Base-by-base conservation (phyloP, 805 yeast genomes). In the Danielia oregonensis region DNA sequence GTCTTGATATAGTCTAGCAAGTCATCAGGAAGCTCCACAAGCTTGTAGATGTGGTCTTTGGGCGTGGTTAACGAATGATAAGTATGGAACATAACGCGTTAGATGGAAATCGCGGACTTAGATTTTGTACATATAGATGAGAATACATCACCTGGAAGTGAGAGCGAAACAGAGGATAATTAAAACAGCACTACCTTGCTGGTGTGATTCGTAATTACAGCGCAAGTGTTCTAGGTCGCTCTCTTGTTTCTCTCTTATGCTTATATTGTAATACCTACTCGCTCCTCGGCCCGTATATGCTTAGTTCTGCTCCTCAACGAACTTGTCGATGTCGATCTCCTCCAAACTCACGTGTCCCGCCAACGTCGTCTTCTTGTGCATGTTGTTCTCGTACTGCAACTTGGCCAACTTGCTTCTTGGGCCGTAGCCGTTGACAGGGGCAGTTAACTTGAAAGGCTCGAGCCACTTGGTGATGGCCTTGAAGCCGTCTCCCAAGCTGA, bases 361-460 rank as follows among this genome's bases (percentile, higher is more conserved):
- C 48, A 81, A 74, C 43, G 79, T 73, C 35, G 72, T 63, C 33
- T 65, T 63, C 42, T 65, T 69, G 41, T 71, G 65, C 50, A 72
- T 63, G 27, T 67, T 74, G 51, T 74, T 75, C 43, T 68, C 69
- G 48, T 75, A 67, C 49, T 77, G 76, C 36, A 83, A 52, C 59
- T 77, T 78, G 51, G 78, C 78, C 55, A 85, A 70, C 55, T 78
- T 82, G 38, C 78, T 78, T 49, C 81, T 68, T 13, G 93, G 84
- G 30, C 83, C 79, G 74, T 80, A 82, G 17, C 93, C 93, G 39
- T 73, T 70, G 29, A 82, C 78, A 24, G 86, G 91, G 23, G 79
- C 70, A 43, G 72, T 79, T 50, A 85, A 68, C 49, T 72, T 66
- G 65, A 85, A 83, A 24, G 94, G 93, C 39, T 73, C 69, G 49